Evolutionary conservation across 2,329 filamentous ascomycete species (phyloP).

Genomic region (Ceratocystis destructans): DNA sequence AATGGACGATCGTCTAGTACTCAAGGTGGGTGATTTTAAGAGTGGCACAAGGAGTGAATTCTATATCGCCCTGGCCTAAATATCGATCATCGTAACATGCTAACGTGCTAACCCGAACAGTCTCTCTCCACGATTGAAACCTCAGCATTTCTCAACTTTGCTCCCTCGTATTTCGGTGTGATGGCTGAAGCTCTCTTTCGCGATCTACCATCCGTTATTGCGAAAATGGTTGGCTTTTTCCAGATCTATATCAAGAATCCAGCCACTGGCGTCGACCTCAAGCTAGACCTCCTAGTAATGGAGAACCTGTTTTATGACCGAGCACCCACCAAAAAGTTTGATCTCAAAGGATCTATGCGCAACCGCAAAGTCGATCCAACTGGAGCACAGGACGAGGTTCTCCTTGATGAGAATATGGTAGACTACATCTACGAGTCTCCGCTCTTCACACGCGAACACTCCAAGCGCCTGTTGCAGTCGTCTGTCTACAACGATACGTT

Average conservation of each 20-base stretch:
- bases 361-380: constrained; percentile 96
- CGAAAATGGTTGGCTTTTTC: constrained; percentile 98
- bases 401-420: constrained; percentile 96
- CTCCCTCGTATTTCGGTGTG: constrained; percentile 91
- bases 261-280: constrained; percentile 78
- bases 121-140: constrained; percentile 84
- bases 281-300: constrained; percentile 87
- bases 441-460: constrained; percentile 87
- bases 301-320: constrained; percentile 98
- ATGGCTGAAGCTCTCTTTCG: constrained; percentile 96
- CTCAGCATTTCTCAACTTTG: constrained; percentile 85
- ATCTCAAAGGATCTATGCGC: constrained; percentile 95
- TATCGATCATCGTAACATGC: neutral
- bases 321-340: constrained; percentile 76
- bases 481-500: constrained; percentile 97
- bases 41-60: no score
- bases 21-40: constrained; percentile 43
- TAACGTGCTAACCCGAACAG: constrained; percentile 30
- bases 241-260: constrained; percentile 96
- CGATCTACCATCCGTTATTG: constrained; percentile 87
- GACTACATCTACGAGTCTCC: constrained; percentile 98
- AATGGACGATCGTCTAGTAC: constrained; percentile 80
- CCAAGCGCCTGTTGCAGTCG: constrained; percentile 79
- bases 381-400: constrained; percentile 87
- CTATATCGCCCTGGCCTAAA: no score